phyloP scores from a whole-genome alignment of 2,329 filamentous ascomycete species.

The Bipolaris bicolor region DNA sequence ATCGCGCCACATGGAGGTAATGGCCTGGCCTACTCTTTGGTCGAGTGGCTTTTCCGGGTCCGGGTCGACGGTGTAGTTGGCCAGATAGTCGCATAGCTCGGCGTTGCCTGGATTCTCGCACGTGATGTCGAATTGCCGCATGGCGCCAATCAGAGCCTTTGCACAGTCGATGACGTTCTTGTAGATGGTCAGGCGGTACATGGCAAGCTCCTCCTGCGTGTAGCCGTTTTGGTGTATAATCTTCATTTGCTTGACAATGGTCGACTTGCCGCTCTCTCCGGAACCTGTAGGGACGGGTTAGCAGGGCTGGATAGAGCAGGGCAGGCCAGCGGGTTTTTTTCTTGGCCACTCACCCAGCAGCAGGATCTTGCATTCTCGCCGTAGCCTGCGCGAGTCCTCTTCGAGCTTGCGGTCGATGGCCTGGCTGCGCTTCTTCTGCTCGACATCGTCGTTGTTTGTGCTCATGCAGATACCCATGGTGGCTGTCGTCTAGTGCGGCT shows the following conservation, averaged over 20 bases:
- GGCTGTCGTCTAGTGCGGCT: constrained; percentile 39
- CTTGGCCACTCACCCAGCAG: constrained; percentile 73
- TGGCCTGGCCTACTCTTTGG: constrained; percentile 77
- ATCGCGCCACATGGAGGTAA: constrained; percentile 89
- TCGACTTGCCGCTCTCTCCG: constrained; percentile 98
- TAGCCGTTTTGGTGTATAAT: constrained; percentile 99
- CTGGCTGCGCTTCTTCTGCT: constrained; percentile 95
- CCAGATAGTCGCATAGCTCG: constrained; percentile 77
- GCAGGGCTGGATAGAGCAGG: constrained; percentile 13
- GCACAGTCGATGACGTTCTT: constrained; percentile 98
- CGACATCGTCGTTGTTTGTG: constrained; percentile 81
- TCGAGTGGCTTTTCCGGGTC: constrained; percentile 88
- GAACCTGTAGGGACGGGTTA: constrained; percentile 68
- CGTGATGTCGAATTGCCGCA: constrained; percentile 88
- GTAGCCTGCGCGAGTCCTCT: constrained; percentile 89
- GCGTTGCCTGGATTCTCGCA: constrained; percentile 74
- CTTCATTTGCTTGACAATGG: constrained; percentile 99
- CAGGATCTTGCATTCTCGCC: constrained; percentile 98
- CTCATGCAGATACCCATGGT: constrained; percentile 95
- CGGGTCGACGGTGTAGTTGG: constrained; percentile 87
- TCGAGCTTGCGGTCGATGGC: constrained; percentile 92
- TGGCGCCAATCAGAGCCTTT: constrained; percentile 88
- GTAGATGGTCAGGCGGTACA: constrained; percentile 95
- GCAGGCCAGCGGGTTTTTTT: neutral
- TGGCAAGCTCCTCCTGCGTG: constrained; percentile 87